These are phyloP conservation scores for Proliferodiscus dingleyae DNA, from an alignment of 2,329 filamentous ascomycete species.

Conservation along the genomic window DNA sequence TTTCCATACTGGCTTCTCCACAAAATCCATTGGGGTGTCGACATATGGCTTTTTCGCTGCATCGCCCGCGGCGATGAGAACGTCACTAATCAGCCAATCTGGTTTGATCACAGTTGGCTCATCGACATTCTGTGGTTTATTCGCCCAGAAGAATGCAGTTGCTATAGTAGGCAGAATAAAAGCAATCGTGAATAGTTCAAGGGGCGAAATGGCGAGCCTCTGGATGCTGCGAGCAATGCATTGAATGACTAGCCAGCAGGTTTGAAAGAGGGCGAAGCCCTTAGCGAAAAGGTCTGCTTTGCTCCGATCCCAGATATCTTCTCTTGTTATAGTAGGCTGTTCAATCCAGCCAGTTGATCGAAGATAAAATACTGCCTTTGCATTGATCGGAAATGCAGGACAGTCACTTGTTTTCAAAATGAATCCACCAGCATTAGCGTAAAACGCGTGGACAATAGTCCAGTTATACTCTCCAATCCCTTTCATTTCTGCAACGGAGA, in stretches of 20 bases:
- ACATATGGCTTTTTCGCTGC: slow-evolving; percentile 1
- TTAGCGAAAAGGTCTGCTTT: slow-evolving; percentile 10
- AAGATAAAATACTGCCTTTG: slow-evolving; percentile 9
- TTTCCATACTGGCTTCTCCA: neutral
- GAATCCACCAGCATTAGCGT: slow-evolving; percentile 5
- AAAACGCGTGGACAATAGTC: slow-evolving; percentile 7
- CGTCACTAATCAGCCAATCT: slow-evolving; percentile 2
- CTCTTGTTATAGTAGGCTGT: neutral
- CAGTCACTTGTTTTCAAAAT: slow-evolving; percentile 5
- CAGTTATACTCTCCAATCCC: neutral
- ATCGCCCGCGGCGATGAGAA: slow-evolving; percentile 3
- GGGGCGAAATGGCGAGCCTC: slow-evolving; percentile 9
- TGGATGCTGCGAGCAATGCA: slow-evolving; percentile 1
- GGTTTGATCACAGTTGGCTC: slow-evolving; percentile 1
- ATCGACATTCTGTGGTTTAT: slow-evolving; percentile 14
- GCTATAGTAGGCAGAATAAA: slow-evolving; percentile 12
- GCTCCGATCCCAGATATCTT: slow-evolving; percentile 10
- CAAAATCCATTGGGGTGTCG: slow-evolving; percentile 3
- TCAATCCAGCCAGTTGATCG: slow-evolving; percentile 4
- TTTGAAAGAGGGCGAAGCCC: slow-evolving; percentile 3
- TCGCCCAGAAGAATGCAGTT: slow-evolving; percentile 15
- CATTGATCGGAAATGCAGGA: slow-evolving; percentile 12
- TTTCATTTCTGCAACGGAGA: slow-evolving; percentile 3
- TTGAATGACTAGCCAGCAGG: slow-evolving; percentile 5
- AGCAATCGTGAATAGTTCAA: slow-evolving; percentile 16